Conservation (phyloP, 495 filamentous ascomycete species). For the Halenospora varia region DNA sequence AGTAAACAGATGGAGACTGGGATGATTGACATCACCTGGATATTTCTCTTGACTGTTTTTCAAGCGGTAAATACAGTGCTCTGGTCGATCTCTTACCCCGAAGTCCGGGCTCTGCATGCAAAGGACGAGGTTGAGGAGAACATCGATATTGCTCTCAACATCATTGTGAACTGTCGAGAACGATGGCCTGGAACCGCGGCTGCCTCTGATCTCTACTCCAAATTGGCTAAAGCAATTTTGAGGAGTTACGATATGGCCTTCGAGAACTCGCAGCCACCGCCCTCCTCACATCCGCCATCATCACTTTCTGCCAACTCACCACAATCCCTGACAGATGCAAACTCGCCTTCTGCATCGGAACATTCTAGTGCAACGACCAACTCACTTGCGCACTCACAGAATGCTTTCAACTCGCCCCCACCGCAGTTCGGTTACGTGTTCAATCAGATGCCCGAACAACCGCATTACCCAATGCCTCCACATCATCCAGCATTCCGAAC, state of each 20-base stretch:
- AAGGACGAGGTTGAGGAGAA: slow-evolving; percentile 68
- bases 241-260: slow-evolving; percentile 64
- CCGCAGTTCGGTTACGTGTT: slow-evolving; percentile 52
- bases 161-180: slow-evolving; percentile 68
- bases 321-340: slow-evolving; percentile 42
- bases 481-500: slow-evolving; percentile 44
- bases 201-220: slow-evolving; percentile 74
- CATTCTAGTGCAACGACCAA: slow-evolving; percentile 22
- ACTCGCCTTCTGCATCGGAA: slow-evolving; percentile 34
- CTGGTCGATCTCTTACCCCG: slow-evolving; percentile 82
- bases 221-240: slow-evolving; percentile 75
- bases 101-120: slow-evolving; percentile 65
- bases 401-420: slow-evolving; percentile 32
- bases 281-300: slow-evolving; percentile 39
- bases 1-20: slow-evolving; percentile 68
- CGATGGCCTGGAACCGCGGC: slow-evolving; percentile 86
- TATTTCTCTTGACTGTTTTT: slow-evolving; percentile 82
- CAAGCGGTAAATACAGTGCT: slow-evolving; percentile 83
- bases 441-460: slow-evolving; percentile 35
- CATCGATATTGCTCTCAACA: slow-evolving; percentile 66
- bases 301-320: slow-evolving; percentile 60
- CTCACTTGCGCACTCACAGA: slow-evolving; percentile 19
- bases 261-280: slow-evolving; percentile 27
- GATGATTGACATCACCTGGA: slow-evolving; percentile 84
- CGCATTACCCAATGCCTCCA: slow-evolving; percentile 21